Percentiles rank a stretch among this genome's conserved stretches.
phyloP scores from a whole-genome alignment of 23 red algal genomes.

The Cyanidium caldarium region DNA sequence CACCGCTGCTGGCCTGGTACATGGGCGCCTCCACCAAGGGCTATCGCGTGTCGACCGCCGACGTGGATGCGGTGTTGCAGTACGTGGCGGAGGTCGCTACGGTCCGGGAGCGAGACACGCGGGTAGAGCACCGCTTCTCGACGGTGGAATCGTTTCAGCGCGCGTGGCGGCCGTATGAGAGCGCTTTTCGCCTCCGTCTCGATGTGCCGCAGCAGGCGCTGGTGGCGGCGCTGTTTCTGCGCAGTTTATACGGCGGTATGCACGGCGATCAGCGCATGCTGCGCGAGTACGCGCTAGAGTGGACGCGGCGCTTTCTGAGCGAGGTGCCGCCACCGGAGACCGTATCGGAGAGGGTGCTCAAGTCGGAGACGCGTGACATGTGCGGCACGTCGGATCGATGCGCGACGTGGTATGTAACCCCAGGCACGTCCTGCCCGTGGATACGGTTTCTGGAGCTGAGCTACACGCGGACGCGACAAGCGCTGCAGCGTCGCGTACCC shows the following conservation, averaged over 20 bases:
- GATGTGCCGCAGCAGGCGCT: not conserved
- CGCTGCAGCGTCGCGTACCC: too few relatives aligned
- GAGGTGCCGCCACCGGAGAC: too few relatives aligned
- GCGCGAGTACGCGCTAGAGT: not conserved
- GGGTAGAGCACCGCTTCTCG: not conserved
- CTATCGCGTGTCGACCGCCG: not conserved
- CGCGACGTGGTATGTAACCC: too few relatives aligned
- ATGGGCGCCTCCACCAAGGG: not conserved
- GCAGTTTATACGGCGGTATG: not conserved
- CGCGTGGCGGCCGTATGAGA: not conserved
- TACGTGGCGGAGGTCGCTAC: not conserved
- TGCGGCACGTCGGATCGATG: too few relatives aligned
- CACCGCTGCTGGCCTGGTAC: not conserved
- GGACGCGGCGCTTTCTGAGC: not conserved
- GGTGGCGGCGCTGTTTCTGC: not conserved
- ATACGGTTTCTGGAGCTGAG: too few relatives aligned
- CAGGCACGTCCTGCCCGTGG: too few relatives aligned
- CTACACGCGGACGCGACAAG: too few relatives aligned
- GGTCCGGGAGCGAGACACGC: not conserved
- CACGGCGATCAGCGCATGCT: constrained; percentile 2
- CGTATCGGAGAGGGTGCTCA: too few relatives aligned
- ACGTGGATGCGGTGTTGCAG: not conserved
- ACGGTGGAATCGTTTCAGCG: not conserved
- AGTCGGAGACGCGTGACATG: too few relatives aligned
- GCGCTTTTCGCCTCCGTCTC: not conserved